phyloP scores from a whole-genome alignment of 2,329 filamentous ascomycete species.

The Neurospora sp. region DNA sequence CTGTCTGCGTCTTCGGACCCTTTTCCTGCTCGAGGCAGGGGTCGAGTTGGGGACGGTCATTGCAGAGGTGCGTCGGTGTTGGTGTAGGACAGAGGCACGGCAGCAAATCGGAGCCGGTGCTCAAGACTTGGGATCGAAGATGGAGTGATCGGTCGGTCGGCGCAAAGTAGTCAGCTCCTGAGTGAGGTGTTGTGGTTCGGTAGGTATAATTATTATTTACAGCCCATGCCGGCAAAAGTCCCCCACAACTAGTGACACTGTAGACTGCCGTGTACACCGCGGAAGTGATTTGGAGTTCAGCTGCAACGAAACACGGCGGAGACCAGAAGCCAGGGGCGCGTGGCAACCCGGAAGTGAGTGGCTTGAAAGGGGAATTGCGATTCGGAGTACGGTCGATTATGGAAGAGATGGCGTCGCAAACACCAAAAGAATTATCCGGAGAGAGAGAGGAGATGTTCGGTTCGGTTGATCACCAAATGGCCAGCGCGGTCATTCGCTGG shows the following conservation, averaged over 20 bases:
- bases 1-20: conserved; percentile 44
- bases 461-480: neutral
- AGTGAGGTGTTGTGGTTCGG: neutral
- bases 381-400: neutral
- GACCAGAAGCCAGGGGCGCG: neutral
- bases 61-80: conserved; percentile 6
- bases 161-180: neutral
- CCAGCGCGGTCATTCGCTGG: neutral
- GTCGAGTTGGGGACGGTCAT: conserved; percentile 20
- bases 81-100: neutral
- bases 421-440: neutral
- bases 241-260: neutral
- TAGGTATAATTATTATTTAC: neutral
- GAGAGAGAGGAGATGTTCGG: neutral
- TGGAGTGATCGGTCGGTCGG: neutral
- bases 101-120: neutral
- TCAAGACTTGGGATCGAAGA: neutral
- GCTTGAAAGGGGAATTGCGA: neutral
- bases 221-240: neutral
- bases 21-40: conserved; percentile 25
- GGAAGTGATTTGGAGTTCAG: neutral
- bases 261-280: neutral
- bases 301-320: neutral
- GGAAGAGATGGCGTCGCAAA: neutral
- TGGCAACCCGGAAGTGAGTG: neutral